These are phyloP conservation scores for Coprinopsis cinerea DNA, from an alignment of 768 basidiomycete species.

Conservation along the genomic window DNA sequence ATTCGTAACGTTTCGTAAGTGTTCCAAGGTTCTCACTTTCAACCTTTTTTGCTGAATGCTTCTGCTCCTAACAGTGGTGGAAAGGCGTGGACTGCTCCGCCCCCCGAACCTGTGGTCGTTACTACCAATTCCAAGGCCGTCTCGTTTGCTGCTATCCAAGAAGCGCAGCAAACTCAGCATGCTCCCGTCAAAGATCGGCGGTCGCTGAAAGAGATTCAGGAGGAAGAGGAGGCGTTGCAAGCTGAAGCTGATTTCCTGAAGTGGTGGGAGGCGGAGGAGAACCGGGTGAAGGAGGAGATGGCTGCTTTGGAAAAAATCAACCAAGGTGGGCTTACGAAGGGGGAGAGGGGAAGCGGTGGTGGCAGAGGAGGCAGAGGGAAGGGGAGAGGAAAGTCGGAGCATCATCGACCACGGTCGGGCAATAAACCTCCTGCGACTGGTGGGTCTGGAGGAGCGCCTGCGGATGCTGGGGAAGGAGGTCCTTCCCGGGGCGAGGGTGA, in stretches of 20 bases:
- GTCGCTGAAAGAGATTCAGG: conserved; percentile 78
- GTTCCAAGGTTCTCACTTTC: not conserved
- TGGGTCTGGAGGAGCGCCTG: too few relatives aligned
- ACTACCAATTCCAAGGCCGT: conserved; percentile 22
- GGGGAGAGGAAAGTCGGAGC: not conserved
- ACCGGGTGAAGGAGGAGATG: conserved; percentile 52
- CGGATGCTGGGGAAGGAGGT: too few relatives aligned
- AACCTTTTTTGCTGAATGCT: not conserved
- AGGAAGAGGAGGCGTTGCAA: conserved; percentile 65
- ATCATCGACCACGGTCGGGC: too few relatives aligned
- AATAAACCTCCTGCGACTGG: too few relatives aligned
- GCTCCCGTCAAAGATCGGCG: conserved; percentile 44
- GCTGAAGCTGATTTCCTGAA: conserved; percentile 75
- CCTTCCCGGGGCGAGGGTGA: too few relatives aligned
- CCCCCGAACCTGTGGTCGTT: conserved; percentile 35
- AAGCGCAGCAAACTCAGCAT: conserved; percentile 48
- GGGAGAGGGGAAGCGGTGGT: conserved; percentile 8
- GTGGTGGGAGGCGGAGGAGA: conserved; percentile 89
- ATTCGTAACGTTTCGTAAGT: conserved; percentile 49
- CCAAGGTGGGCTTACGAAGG: not conserved
- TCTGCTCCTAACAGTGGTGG: conserved; percentile 23
- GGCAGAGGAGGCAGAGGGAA: not conserved
- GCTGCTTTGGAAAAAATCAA: conserved; percentile 16
- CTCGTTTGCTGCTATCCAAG: conserved; percentile 84
- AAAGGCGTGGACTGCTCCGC: conserved; percentile 62